Percentiles rank a stretch among this genome's conserved stretches.
Evolutionary conservation across 805 yeast genomes (phyloP).

Genomic region (Zygoascus tannicola): DNA sequence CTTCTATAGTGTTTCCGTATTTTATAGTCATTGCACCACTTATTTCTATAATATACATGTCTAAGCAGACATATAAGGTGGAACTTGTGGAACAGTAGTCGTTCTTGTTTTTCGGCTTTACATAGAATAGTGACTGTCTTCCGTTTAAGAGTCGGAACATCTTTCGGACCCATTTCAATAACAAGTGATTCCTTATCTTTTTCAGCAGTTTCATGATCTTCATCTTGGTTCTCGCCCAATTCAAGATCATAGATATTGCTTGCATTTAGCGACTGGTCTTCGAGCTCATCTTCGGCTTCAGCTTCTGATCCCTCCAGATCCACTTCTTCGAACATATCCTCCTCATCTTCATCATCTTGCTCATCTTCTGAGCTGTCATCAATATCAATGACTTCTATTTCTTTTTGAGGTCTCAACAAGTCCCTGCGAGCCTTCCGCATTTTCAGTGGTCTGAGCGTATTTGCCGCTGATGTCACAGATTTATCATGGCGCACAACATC

Average conservation of each 20-base stretch:
- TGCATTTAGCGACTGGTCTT: background rate
- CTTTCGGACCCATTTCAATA: constrained; percentile 1
- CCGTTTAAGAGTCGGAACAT: background rate
- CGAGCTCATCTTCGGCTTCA: background rate
- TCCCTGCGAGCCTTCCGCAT: constrained; percentile 3
- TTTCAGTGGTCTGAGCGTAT: constrained; percentile 7
- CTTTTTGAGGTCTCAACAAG: background rate
- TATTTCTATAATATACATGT: constrained; percentile 62
- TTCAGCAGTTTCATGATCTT: constrained; percentile 1
- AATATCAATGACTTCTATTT: constrained; percentile 13
- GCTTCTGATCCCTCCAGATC: constrained; percentile 20
- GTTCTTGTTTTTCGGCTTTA: constrained; percentile 44
- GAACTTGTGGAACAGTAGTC: constrained; percentile 51
- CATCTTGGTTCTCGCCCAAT: background rate
- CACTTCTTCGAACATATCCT: constrained; percentile 33
- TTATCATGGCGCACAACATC: background rate
- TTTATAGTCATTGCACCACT: constrained; percentile 54
- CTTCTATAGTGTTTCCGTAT: constrained; percentile 36
- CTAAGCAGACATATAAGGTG: constrained; percentile 49
- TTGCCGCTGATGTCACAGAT: background rate
- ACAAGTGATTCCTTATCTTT: constrained; percentile 1
- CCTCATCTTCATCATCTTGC: constrained; percentile 26
- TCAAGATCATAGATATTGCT: constrained; percentile 17
- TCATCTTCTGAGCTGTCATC: constrained; percentile 20
- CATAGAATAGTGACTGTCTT: constrained; percentile 6